phyloP scores from a whole-genome alignment of 2,329 filamentous ascomycete genomes.

The Trichophyton schoenleinii region DNA sequence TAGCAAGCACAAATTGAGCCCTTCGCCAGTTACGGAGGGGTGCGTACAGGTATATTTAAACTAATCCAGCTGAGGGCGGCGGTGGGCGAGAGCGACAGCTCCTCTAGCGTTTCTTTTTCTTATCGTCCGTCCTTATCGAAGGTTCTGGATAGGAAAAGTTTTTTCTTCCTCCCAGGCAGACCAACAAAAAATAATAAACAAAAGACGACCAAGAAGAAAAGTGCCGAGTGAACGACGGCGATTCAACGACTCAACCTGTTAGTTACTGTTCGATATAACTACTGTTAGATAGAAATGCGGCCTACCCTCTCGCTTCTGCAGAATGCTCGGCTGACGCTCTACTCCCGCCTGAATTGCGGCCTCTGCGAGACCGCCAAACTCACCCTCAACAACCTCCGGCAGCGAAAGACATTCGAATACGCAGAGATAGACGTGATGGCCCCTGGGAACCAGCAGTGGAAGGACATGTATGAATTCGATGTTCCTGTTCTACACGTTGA shows the following conservation, averaged over 20 bases:
- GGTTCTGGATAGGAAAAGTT: slow-evolving; percentile 11
- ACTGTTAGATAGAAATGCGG: slow-evolving; percentile 7
- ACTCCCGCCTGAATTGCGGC: slow-evolving; percentile 48
- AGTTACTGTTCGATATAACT: neutral
- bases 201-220: neutral
- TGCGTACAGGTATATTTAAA: too few relatives aligned
- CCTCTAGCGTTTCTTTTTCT: neutral
- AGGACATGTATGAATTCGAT: slow-evolving; percentile 50
- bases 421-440: slow-evolving; percentile 48
- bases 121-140: slow-evolving; percentile 10
- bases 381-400: slow-evolving; percentile 42
- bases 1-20: neutral
- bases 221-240: neutral
- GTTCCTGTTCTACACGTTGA: slow-evolving; percentile 52
- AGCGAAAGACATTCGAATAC: slow-evolving; percentile 43
- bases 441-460: slow-evolving; percentile 44
- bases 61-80: neutral
- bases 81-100: neutral
- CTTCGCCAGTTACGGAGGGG: neutral
- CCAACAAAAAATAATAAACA: neutral
- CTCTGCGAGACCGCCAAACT: slow-evolving; percentile 50
- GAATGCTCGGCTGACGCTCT: slow-evolving; percentile 42
- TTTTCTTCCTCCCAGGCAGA: neutral
- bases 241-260: neutral
- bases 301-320: slow-evolving; percentile 19